A percentile compares a stretch with the other conserved stretches of the same genome.
phyloP scores from a whole-genome alignment of 257 asterid genomes.

The Solanum dulcamara region DNA sequence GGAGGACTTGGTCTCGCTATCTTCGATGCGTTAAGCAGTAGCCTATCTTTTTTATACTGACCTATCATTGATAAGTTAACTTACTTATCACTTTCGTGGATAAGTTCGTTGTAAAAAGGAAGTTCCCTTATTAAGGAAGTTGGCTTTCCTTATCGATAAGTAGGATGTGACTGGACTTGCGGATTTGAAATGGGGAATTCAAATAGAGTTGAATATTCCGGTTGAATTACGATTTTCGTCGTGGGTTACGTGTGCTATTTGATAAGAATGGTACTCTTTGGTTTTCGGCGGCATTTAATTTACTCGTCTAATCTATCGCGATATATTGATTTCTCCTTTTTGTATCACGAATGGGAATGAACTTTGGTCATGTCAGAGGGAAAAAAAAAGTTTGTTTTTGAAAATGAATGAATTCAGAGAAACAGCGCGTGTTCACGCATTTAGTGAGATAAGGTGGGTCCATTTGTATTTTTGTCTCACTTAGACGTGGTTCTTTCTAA shows the following conservation, averaged over 20 bases:
- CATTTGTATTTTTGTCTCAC: neutral
- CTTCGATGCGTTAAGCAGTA: conserved; percentile 93
- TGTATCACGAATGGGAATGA: neutral
- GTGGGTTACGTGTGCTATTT: neutral
- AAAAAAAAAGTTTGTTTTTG: neutral
- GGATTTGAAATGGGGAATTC: conserved; percentile 70
- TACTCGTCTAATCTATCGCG: conserved; percentile 4
- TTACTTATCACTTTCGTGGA: accelerated
- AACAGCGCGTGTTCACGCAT: neutral
- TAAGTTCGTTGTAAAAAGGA: neutral
- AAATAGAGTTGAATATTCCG: conserved; percentile 66
- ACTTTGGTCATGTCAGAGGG: neutral
- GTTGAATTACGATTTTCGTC: conserved; percentile 31
- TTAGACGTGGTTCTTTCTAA: neutral
- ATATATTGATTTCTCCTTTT: neutral
- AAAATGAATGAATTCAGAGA: neutral
- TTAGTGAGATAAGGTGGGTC: conserved; percentile 1
- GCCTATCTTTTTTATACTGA: conserved; percentile 48
- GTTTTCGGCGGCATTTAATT: conserved; percentile 14
- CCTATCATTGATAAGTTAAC: neutral
- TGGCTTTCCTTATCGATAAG: conserved; percentile 40
- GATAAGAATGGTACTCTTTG: neutral
- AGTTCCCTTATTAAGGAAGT: accelerated
- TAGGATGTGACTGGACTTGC: conserved; percentile 41
- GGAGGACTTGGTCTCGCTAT: conserved; percentile 90